Conservation (phyloP, 257 asterid species). For the Fraxinus americana region DNA sequence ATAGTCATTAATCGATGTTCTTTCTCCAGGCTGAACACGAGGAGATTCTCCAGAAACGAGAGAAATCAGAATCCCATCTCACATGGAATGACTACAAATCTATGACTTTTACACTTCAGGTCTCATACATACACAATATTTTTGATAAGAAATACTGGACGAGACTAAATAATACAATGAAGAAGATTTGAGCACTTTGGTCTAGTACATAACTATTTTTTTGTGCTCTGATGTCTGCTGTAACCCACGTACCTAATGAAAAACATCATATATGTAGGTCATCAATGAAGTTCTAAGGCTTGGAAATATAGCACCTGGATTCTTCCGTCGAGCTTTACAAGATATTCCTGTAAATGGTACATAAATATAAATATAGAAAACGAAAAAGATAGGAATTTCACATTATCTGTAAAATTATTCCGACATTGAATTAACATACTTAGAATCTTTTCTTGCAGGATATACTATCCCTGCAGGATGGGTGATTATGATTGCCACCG, state of each 20-base stretch:
- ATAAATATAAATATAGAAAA: background rate
- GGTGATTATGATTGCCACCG: slow-evolving; percentile 77
- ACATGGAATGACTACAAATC: slow-evolving; percentile 79
- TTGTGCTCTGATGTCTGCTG: background rate
- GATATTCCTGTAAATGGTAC: slow-evolving; percentile 73
- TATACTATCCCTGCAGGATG: slow-evolving; percentile 78
- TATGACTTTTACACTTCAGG: slow-evolving; percentile 82
- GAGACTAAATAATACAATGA: too few species aligned
- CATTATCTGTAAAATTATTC: background rate
- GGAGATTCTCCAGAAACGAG: slow-evolving; percentile 52
- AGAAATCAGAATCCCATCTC: slow-evolving; percentile 38
- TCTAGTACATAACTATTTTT: too few species aligned
- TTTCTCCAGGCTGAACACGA: slow-evolving; percentile 65
- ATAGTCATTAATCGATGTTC: background rate
- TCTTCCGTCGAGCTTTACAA: slow-evolving; percentile 68
- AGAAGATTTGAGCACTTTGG: too few species aligned
- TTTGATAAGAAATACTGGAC: background rate
- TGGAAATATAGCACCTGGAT: slow-evolving; percentile 82
- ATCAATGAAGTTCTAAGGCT: slow-evolving; percentile 74
- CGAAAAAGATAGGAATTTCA: background rate
- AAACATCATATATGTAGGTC: slow-evolving; percentile 34
- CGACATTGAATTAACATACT: background rate
- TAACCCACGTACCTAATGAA: background rate
- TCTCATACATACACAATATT: background rate
- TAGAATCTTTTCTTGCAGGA: slow-evolving; percentile 40